Evolutionary conservation across 129 eudicot genomes (phyloP).

Genomic region (Artemisia tridentata): DNA sequence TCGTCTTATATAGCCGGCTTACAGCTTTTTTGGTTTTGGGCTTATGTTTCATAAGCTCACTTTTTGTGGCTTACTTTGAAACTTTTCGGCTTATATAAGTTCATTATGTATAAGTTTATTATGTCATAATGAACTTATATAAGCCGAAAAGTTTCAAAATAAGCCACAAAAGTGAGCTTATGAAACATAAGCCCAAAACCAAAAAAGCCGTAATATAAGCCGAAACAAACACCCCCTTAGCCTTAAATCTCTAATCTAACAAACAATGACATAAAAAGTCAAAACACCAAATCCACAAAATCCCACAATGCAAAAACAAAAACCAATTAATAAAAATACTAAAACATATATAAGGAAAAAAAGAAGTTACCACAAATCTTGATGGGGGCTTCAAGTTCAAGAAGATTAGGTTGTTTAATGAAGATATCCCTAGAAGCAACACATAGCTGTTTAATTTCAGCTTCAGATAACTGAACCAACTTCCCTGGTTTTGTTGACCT

Average conservation of each 20-base stretch:
- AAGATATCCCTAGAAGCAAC: slow-evolving; percentile 79
- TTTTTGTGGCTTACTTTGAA: no score
- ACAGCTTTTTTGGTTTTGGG: no score
- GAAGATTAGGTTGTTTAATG: slow-evolving; percentile 80
- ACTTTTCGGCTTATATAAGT: no score
- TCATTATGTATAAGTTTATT: no score
- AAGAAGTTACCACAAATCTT: slow-evolving; percentile 78
- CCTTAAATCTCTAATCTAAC: slow-evolving; percentile 11
- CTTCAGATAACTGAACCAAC: slow-evolving; percentile 79
- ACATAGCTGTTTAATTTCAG: slow-evolving; percentile 96
- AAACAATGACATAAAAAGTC: slow-evolving; percentile 23
- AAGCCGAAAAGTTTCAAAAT: no score
- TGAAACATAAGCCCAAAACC: no score
- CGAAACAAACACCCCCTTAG: no score
- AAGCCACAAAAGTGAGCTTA: no score
- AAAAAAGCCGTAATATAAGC: no score
- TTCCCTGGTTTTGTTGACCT: slow-evolving; percentile 86
- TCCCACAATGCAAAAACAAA: slow-evolving; percentile 3
- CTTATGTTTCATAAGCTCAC: no score
- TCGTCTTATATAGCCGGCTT: no score
- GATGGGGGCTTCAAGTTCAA: slow-evolving; percentile 95
- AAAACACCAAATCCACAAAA: slow-evolving; percentile 5
- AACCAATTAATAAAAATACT: not conserved
- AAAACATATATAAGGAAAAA: not conserved
- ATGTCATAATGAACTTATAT: no score